phyloP scores from a whole-genome alignment of 176 grass and related monocot genomes.

The Otatea glauca region DNA sequence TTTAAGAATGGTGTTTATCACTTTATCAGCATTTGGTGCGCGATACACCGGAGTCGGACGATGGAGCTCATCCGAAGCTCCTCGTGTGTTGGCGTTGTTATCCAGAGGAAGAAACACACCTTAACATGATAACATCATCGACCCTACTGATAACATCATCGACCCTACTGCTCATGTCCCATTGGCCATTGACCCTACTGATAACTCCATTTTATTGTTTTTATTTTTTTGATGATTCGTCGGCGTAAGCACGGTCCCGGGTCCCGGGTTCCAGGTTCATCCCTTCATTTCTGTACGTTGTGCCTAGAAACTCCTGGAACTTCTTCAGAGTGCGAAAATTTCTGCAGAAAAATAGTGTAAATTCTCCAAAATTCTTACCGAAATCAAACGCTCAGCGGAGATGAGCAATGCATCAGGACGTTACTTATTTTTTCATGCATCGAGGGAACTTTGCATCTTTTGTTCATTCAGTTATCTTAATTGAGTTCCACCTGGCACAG shows the following conservation, averaged over 20 bases:
- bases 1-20: too few species aligned
- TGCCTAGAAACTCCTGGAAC: too few species aligned
- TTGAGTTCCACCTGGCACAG: background rate
- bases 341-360: background rate
- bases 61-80: constrained; percentile 48
- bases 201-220: too few species aligned
- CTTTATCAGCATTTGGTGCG: constrained; percentile 33
- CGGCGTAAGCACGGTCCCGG: background rate
- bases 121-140: background rate
- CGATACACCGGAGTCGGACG: constrained; percentile 21
- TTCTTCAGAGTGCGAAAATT: too few species aligned
- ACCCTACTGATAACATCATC: constrained; percentile 21
- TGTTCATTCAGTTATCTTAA: constrained; percentile 1
- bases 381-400: background rate
- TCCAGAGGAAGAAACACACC: constrained; percentile 11
- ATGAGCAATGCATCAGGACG: background rate
- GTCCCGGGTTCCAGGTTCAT: background rate
- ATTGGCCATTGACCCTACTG: too few species aligned
- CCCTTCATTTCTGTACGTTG: background rate
- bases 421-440: background rate
- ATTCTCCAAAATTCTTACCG: background rate
- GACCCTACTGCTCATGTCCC: constrained; percentile 23
- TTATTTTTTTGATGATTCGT: background rate
- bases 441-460: background rate
- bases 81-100: constrained; percentile 20